Evolutionary conservation across 306 rosid genomes (phyloP).

Genomic region (Biancaea sappan): DNA sequence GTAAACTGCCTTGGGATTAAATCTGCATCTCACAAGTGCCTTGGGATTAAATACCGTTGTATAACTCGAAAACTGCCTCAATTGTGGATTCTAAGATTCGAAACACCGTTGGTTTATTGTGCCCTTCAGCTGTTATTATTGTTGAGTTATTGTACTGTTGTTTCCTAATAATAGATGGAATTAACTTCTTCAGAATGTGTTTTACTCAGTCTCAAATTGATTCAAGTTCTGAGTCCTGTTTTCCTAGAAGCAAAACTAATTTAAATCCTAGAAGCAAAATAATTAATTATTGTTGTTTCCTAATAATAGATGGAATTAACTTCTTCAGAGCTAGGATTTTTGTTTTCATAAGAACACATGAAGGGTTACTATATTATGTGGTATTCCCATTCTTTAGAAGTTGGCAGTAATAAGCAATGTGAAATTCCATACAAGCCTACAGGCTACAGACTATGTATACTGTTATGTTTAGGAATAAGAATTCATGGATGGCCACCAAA

Average conservation of each 20-base stretch:
- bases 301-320: background rate
- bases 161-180: background rate
- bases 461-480: background rate
- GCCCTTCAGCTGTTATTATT: background rate
- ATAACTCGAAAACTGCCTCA: slow-evolving; percentile 21
- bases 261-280: no score
- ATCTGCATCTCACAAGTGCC: no score
- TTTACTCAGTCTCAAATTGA: background rate
- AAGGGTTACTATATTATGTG: background rate
- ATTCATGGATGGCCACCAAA: no score
- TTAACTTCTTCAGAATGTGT: background rate
- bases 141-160: background rate
- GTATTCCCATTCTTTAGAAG: background rate
- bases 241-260: no score
- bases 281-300: background rate
- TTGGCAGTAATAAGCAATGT: no score
- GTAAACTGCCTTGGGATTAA: no score
- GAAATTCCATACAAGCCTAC: no score
- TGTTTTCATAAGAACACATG: background rate
- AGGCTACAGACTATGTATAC: background rate
- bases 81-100: background rate
- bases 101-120: background rate
- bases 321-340: no score
- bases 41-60: no score
- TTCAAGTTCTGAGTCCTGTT: background rate